phyloP scores from a whole-genome alignment of 176 grass and related monocot species.

The Hordeum vulgare region DNA sequence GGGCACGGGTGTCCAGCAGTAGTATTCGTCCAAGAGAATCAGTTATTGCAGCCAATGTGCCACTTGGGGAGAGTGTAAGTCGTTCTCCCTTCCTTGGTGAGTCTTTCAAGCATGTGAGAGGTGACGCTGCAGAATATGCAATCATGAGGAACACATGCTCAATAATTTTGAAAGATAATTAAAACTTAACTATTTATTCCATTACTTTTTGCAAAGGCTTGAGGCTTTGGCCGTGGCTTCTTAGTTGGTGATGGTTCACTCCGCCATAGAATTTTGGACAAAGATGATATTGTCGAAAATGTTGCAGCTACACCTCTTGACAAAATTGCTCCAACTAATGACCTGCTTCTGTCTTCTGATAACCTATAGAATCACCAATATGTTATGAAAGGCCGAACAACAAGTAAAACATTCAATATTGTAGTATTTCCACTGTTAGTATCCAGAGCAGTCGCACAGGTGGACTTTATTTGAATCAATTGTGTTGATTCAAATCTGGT shows the following conservation, averaged over 20 bases:
- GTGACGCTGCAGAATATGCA: conserved; percentile 57
- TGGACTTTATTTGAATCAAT: not conserved
- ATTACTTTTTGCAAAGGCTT: conserved; percentile 93
- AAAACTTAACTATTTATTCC: conserved; percentile 14
- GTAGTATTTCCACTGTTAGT: not conserved
- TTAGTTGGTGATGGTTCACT: conserved; percentile 61
- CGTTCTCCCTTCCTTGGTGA: conserved; percentile 84
- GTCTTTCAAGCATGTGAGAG: conserved; percentile 89
- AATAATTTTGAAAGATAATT: conserved; percentile 15
- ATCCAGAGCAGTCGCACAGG: not conserved
- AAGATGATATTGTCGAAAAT: conserved; percentile 86
- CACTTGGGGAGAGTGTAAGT: conserved; percentile 81
- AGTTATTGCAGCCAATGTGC: conserved; percentile 88
- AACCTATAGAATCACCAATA: conserved; percentile 44
- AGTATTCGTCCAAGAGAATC: conserved; percentile 94
- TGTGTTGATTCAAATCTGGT: not conserved
- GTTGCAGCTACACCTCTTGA: conserved; percentile 83
- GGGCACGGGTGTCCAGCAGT: conserved; percentile 79
- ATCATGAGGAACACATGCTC: not conserved
- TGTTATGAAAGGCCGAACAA: not conserved
- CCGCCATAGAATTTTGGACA: conserved; percentile 89
- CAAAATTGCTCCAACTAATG: conserved; percentile 92
- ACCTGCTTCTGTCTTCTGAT: conserved; percentile 92
- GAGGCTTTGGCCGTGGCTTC: conserved; percentile 67
- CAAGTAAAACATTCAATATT: not conserved